Evolutionary conservation across 495 filamentous ascomycete species (phyloP).

Genomic region (Daldinia decipiens): DNA sequence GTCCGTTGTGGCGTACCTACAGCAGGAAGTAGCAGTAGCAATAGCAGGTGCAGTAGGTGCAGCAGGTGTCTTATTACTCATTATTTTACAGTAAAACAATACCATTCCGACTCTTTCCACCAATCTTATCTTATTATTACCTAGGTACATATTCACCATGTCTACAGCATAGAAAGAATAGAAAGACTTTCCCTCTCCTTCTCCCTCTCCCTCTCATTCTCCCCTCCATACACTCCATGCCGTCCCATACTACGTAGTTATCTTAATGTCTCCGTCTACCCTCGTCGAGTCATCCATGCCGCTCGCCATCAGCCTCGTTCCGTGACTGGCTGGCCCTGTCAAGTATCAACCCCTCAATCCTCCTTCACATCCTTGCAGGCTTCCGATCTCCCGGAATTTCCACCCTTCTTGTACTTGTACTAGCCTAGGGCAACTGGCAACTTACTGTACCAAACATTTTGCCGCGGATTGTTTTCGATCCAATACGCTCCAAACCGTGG

Average conservation of each 20-base stretch:
- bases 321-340: constrained; percentile 44
- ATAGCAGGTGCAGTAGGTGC: constrained; percentile 4
- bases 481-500: constrained; percentile 15
- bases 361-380: constrained; percentile 43
- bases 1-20: constrained; percentile 12
- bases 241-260: constrained; percentile 18
- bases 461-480: constrained; percentile 47
- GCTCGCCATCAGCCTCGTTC: constrained; percentile 14
- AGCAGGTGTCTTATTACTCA: background rate
- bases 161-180: background rate
- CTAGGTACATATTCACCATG: background rate
- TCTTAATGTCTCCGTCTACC: constrained; percentile 2
- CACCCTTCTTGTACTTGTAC: constrained; percentile 38
- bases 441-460: constrained; percentile 45
- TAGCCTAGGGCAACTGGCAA: constrained; percentile 38
- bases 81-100: background rate
- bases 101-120: constrained; percentile 2
- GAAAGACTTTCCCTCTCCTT: constrained; percentile 5
- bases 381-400: constrained; percentile 51
- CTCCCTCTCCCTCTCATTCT: background rate
- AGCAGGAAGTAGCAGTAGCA: background rate
- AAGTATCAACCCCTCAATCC: constrained; percentile 40
- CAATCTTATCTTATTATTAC: background rate
- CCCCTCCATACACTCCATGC: constrained; percentile 12
- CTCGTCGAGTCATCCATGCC: constrained; percentile 41